Evolutionary conservation across 2,329 filamentous ascomycete genomes (phyloP).

Genomic region (Orbilia oligospora): DNA sequence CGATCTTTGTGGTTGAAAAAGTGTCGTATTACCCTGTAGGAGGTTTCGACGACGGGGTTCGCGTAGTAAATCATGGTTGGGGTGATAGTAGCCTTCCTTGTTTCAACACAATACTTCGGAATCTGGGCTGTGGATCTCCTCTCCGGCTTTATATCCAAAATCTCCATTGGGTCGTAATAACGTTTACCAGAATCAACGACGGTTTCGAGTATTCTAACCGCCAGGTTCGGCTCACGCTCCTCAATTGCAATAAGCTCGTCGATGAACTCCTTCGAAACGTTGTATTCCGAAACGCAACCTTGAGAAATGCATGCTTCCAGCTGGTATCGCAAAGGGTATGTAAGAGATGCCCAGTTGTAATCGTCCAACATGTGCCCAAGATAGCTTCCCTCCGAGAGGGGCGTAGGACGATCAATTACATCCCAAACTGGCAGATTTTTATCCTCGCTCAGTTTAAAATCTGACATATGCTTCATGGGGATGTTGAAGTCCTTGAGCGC

Average conservation of each 20-base stretch:
- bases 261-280: constrained; percentile 78
- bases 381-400: constrained; percentile 48
- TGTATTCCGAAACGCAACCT: constrained; percentile 81
- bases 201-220: constrained; percentile 65
- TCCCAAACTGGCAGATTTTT: constrained; percentile 68
- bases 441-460: constrained; percentile 68
- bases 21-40: constrained; percentile 86
- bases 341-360: constrained; percentile 69
- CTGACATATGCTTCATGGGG: constrained; percentile 67
- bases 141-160: constrained; percentile 72
- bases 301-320: constrained; percentile 93
- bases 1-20: constrained; percentile 79
- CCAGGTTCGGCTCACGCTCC: constrained; percentile 64
- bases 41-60: constrained; percentile 84
- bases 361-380: constrained; percentile 65
- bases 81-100: constrained; percentile 84
- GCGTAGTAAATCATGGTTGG: constrained; percentile 85
- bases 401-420: constrained; percentile 65
- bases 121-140: constrained; percentile 70
- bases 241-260: constrained; percentile 72
- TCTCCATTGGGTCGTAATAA: constrained; percentile 78
- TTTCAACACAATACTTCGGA: constrained; percentile 80
- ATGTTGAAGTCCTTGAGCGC: constrained; percentile 83
- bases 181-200: constrained; percentile 76
- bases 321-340: constrained; percentile 86